Evolutionary conservation across 371 early-diverging fungal species (phyloP).

Genomic region (Enterospora canceri): DNA sequence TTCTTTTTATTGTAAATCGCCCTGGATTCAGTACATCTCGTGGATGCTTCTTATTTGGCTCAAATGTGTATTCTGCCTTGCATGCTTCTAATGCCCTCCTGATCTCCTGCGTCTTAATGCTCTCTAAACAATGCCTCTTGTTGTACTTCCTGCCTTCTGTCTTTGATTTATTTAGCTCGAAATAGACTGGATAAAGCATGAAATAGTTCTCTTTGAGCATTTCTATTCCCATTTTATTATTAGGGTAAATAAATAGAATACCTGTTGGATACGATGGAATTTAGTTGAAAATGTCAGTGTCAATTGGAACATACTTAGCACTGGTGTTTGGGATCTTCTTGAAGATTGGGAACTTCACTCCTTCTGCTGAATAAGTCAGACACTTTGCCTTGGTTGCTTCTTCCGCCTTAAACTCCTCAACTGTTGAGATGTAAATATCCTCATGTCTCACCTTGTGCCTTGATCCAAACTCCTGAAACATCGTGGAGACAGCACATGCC

Average conservation of each 20-base stretch:
- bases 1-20: constrained; percentile 38
- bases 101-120: constrained; percentile 26
- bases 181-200: constrained; percentile 37
- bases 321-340: constrained; percentile 25
- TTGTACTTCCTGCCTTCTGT: constrained; percentile 38
- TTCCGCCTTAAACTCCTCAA: constrained; percentile 38
- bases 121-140: constrained; percentile 9
- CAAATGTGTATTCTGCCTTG: constrained; percentile 22
- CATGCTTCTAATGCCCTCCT: constrained; percentile 26
- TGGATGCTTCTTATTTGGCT: constrained; percentile 37
- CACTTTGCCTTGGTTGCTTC: constrained; percentile 45
- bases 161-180: constrained; percentile 21
- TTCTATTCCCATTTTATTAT: neutral
- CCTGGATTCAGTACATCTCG: constrained; percentile 16
- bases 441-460: constrained; percentile 45
- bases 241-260: constrained; percentile 1
- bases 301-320: constrained; percentile 21
- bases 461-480: constrained; percentile 42
- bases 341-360: constrained; percentile 42
- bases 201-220: constrained; percentile 11
- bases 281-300: constrained; percentile 35
- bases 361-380: constrained; percentile 33
- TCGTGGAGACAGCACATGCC: constrained; percentile 72
- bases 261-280: neutral
- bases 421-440: constrained; percentile 44